Evolutionary conservation across 306 rosid species (phyloP).

Genomic region (Ceratonia siliqua): DNA sequence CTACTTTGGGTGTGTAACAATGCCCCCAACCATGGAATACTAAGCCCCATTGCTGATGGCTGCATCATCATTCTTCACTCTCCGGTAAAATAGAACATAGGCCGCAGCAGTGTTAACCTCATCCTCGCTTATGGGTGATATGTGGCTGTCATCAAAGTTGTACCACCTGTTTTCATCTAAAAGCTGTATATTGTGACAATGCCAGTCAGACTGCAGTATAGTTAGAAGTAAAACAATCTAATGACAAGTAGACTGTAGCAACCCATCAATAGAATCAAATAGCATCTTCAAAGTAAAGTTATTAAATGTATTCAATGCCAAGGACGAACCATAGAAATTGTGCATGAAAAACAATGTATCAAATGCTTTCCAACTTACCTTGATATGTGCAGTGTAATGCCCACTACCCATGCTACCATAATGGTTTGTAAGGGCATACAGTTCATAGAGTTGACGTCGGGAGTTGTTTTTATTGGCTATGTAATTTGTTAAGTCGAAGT

Average conservation of each 20-base stretch:
- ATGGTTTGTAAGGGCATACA: constrained; percentile 92
- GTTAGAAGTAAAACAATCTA: constrained; percentile 16
- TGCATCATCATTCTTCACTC: constrained; percentile 66
- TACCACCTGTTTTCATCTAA: constrained; percentile 92
- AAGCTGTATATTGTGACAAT: constrained; percentile 56
- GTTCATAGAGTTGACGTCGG: constrained; percentile 74
- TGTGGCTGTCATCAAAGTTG: constrained; percentile 89
- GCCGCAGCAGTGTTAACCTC: constrained; percentile 93
- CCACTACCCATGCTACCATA: constrained; percentile 99
- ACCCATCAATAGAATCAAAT: neutral
- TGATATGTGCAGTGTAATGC: constrained; percentile 95
- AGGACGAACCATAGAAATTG: neutral
- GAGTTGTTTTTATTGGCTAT: constrained; percentile 85
- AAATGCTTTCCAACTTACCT: too few relatives aligned
- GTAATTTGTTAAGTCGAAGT: constrained; percentile 85
- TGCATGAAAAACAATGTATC: neutral
- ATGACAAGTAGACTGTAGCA: neutral
- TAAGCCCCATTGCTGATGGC: constrained; percentile 59
- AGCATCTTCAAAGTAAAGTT: neutral
- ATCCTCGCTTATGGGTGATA: constrained; percentile 85
- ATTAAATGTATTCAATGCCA: neutral
- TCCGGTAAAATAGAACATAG: constrained; percentile 89
- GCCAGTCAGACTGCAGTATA: constrained; percentile 5
- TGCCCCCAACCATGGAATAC: constrained; percentile 32
- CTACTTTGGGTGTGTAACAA: constrained; percentile 32